Conservation (phyloP, 768 basidiomycete species). For the Boletus rubropictus region DNA sequence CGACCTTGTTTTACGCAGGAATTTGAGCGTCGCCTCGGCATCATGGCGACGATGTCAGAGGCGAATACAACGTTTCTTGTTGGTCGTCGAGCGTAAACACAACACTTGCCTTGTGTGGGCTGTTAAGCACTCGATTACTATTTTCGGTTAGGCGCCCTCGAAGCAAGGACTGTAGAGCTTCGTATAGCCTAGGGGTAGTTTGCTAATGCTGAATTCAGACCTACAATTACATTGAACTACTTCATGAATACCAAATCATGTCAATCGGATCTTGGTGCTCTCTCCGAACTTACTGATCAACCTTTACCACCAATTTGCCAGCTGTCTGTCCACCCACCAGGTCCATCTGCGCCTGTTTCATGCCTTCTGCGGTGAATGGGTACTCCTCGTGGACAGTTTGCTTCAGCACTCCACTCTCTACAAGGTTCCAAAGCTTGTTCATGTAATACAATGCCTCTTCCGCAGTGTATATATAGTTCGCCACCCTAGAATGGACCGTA, state of each 20-base stretch:
- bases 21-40: slow-evolving; percentile 11
- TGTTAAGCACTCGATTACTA: too few relatives aligned
- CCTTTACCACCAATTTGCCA: slow-evolving; percentile 83
- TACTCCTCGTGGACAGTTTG: slow-evolving; percentile 73
- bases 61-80: slow-evolving; percentile 21
- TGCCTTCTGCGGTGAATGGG: slow-evolving; percentile 76
- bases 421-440: slow-evolving; percentile 54
- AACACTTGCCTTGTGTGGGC: slow-evolving; percentile 21
- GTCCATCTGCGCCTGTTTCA: slow-evolving; percentile 71
- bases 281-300: slow-evolving; percentile 28
- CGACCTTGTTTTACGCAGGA: slow-evolving; percentile 21
- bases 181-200: too few relatives aligned
- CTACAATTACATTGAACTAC: slow-evolving; percentile 5
- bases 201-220: background rate
- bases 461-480: slow-evolving; percentile 66
- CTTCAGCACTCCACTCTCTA: slow-evolving; percentile 56
- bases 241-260: background rate
- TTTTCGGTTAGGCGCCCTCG: background rate
- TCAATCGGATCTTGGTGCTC: background rate
- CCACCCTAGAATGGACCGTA: slow-evolving; percentile 42
- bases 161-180: background rate
- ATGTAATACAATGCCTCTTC: slow-evolving; percentile 70
- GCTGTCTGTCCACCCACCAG: slow-evolving; percentile 70
- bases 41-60: slow-evolving; percentile 20
- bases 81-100: slow-evolving; percentile 13